Conservation (phyloP, 2,329 filamentous ascomycete genomes). For the Colletotrichum camelliae region DNA sequence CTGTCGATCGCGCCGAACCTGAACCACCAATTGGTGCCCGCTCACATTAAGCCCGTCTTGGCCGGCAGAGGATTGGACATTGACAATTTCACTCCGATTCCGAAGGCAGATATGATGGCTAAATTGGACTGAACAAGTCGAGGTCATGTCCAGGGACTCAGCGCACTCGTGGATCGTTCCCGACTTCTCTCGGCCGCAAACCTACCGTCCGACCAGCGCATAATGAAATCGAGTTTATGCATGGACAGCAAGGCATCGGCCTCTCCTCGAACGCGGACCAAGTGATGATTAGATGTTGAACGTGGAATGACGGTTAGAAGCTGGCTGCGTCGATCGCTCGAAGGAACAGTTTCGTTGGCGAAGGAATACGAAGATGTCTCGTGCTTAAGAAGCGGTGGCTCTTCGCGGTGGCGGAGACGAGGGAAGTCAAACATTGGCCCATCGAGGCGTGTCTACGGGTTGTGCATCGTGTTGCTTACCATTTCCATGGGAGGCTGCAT, state of each 20-base stretch:
- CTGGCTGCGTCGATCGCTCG: constrained; percentile 18
- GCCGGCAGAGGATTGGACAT: constrained; percentile 84
- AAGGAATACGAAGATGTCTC: constrained; percentile 11
- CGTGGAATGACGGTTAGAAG: constrained; percentile 26
- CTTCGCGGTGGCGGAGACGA: background rate
- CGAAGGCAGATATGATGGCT: constrained; percentile 96
- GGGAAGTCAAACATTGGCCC: background rate
- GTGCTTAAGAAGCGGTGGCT: background rate
- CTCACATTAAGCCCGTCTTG: constrained; percentile 78
- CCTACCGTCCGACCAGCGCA: constrained; percentile 26
- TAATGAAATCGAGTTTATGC: constrained; percentile 34
- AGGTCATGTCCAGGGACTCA: constrained; percentile 34
- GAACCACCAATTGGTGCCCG: constrained; percentile 87
- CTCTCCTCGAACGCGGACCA: constrained; percentile 2
- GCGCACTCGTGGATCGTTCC: constrained; percentile 21
- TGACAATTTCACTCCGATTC: constrained; percentile 89
- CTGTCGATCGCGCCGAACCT: constrained; percentile 91
- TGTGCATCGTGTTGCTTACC: constrained; percentile 2
- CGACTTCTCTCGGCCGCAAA: constrained; percentile 15
- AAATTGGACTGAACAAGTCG: constrained; percentile 81
- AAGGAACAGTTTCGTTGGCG: constrained; percentile 29
- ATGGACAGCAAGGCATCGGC: constrained; percentile 19
- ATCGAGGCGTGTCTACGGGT: background rate
- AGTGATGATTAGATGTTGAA: constrained; percentile 20
- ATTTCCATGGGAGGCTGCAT: constrained; percentile 28